Evolutionary conservation across 1,284 basidiomycete genomes (phyloP), one percentile per base, ranked within the genome.

Genomic region (Cryptococcus sp.): DNA sequence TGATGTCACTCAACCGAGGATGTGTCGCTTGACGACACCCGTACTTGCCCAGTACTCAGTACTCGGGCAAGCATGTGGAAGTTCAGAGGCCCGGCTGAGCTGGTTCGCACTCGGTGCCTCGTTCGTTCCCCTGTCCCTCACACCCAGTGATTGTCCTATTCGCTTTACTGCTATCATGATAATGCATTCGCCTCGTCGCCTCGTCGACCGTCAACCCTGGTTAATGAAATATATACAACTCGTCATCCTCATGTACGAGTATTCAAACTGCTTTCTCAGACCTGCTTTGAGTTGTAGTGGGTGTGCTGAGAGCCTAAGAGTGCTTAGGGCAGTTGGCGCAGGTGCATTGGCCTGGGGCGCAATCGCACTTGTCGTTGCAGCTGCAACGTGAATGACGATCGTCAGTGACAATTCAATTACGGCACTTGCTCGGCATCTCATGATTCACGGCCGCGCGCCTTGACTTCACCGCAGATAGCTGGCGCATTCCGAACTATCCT

Each of bases 31-130:
- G 51, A 41, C 30, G 55, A 58, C 63, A 62, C 47, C 66, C 61
- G 58, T 47, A 65, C 60, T 59, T 52, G 55, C 66, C 63, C 64
- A 50, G 40, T 43, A 35, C 47, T 51, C 1, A 20, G 39, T 23
- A 30, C 50, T 47, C 27, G 60, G 72, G 69, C 57, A 60, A 57
- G 65, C 45, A 59, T 62, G 72, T 49, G 59, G 72, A 60, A 56
- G 49, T 56, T 57, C 50, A 50, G 72, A 72, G 72, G 72, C 72
- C 72, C 70, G 72, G 67, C 72, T 74, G 72, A 74, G 70, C 68
- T 72, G 65, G 54, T 27, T 55, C 39, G 47, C 46, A 30, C 20
- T 47, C 25, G 41, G 11, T 27, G 40, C 42, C 13, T n/a, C n/a
- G 13, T 45, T n/a, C 42, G 30, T 35, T 35, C 30, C 5, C 30